Percentiles rank a stretch among this genome's conserved stretches.
Conservation (phyloP, 768 basidiomycete genomes). For the Phanerodontia chrysosporium region DNA sequence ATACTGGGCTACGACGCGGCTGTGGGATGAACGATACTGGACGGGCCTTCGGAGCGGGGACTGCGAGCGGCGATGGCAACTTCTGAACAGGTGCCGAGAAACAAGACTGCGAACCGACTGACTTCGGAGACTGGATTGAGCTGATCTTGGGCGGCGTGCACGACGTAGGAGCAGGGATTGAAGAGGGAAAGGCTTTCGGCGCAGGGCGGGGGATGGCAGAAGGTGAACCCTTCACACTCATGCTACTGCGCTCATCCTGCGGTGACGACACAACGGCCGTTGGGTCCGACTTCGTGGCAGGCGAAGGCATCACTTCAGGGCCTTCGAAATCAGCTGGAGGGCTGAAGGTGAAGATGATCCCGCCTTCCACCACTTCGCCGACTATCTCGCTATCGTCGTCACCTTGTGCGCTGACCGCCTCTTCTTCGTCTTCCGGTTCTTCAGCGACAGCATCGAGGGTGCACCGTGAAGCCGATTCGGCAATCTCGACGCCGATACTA, state of each 20-base stretch:
- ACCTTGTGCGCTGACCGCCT: constrained; percentile 25
- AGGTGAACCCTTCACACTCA: constrained; percentile 28
- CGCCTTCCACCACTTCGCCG: constrained; percentile 55
- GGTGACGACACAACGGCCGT: background rate
- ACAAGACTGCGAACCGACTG: constrained; percentile 20
- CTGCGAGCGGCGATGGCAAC: constrained; percentile 38
- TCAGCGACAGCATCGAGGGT: constrained; percentile 39
- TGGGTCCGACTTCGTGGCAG: constrained; percentile 14
- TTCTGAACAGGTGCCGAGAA: constrained; percentile 47
- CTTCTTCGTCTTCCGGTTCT: constrained; percentile 34
- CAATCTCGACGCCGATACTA: constrained; percentile 38
- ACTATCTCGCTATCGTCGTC: constrained; percentile 43
- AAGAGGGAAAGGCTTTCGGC: constrained; percentile 31
- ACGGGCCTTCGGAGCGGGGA: constrained; percentile 41
- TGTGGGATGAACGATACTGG: constrained; percentile 26
- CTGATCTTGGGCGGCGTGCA: constrained; percentile 29
- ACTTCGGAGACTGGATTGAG: constrained; percentile 23
- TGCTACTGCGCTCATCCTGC: background rate
- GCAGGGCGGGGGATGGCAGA: constrained; percentile 49
- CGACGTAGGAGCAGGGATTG: constrained; percentile 20
- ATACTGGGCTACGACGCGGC: constrained; percentile 21
- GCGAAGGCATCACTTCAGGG: constrained; percentile 13
- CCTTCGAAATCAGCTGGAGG: constrained; percentile 41
- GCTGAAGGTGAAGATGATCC: constrained; percentile 72
- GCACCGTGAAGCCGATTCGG: constrained; percentile 27